phyloP scores from a whole-genome alignment of 2,329 filamentous ascomycete species.

The Aspergillus novoparasiticus region DNA sequence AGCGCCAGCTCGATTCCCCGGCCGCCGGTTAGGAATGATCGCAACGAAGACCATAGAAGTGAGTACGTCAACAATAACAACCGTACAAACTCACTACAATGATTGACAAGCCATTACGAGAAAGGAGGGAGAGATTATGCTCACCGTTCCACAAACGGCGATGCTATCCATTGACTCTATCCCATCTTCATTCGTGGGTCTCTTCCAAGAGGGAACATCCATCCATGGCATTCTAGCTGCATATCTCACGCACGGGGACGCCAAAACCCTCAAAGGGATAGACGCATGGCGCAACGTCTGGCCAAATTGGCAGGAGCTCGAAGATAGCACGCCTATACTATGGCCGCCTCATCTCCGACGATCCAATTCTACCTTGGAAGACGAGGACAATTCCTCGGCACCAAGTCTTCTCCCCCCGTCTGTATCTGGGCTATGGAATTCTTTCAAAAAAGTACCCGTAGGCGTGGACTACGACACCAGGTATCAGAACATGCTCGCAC shows the following conservation, averaged over 20 bases:
- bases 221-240: constrained; percentile 73
- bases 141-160: constrained; percentile 63
- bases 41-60: constrained; percentile 68
- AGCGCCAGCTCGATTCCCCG: constrained; percentile 65
- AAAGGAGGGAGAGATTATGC: constrained; percentile 60
- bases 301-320: constrained; percentile 64
- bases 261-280: constrained; percentile 50
- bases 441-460: constrained; percentile 25
- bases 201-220: constrained; percentile 57
- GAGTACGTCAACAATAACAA: constrained; percentile 2
- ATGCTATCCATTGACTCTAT: constrained; percentile 66
- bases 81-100: background rate
- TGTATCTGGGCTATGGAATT: constrained; percentile 40
- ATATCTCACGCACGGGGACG: constrained; percentile 57
- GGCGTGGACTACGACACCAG: constrained; percentile 30
- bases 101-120: background rate
- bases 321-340: constrained; percentile 58
- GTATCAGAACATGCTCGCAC: constrained; percentile 40
- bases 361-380: constrained; percentile 29
- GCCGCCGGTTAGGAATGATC: constrained; percentile 74
- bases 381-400: constrained; percentile 19
- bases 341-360: constrained; percentile 51
- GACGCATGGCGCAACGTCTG: constrained; percentile 67
- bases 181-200: constrained; percentile 54
- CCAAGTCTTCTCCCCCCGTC: constrained; percentile 34